phyloP scores from a whole-genome alignment of 108 stramenopile genomes.

The Skeletonema grethae region DNA sequence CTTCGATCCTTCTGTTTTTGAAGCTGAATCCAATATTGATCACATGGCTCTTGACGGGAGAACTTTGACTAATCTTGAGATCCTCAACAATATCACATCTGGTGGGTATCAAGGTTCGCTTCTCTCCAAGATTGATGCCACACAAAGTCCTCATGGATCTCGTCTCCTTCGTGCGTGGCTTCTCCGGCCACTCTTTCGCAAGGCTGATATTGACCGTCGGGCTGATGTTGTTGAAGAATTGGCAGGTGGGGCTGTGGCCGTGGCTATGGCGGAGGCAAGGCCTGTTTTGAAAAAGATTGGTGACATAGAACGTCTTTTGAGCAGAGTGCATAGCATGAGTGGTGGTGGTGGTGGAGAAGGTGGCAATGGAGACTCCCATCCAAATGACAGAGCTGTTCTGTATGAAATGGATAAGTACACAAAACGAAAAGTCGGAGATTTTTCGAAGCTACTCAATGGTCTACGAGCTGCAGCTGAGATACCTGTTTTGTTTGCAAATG shows the following conservation, averaged over 20 bases:
- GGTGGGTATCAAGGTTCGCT: conserved; percentile 82
- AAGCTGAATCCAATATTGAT: conserved; percentile 52
- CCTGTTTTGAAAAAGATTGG: conserved; percentile 72
- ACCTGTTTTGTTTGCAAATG: conserved; percentile 79
- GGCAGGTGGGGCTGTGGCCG: conserved; percentile 59
- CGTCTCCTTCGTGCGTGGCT: conserved; percentile 96
- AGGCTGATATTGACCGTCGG: conserved; percentile 88
- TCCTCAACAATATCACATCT: conserved; percentile 77
- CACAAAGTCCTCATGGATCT: conserved; percentile 91
- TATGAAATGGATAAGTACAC: conserved; percentile 93
- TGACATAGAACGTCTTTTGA: conserved; percentile 94
- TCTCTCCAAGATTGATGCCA: conserved; percentile 90
- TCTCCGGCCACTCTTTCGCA: conserved; percentile 87
- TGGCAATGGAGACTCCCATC: conserved; percentile 64
- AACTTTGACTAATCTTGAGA: conserved; percentile 95
- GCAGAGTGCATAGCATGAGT: conserved; percentile 93
- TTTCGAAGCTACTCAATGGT: conserved; percentile 79
- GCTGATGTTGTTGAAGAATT: conserved; percentile 95
- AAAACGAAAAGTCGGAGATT: conserved; percentile 93
- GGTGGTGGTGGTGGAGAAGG: conserved; percentile 35
- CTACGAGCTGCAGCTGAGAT: conserved; percentile 66
- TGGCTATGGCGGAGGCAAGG: conserved; percentile 78
- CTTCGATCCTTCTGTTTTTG: conserved; percentile 5
- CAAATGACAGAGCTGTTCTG: conserved; percentile 93
- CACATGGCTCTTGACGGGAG: conserved; percentile 96